These are phyloP conservation scores for Lenzites betulinus DNA, from an alignment of 768 basidiomycete genomes.

Conservation along the genomic window DNA sequence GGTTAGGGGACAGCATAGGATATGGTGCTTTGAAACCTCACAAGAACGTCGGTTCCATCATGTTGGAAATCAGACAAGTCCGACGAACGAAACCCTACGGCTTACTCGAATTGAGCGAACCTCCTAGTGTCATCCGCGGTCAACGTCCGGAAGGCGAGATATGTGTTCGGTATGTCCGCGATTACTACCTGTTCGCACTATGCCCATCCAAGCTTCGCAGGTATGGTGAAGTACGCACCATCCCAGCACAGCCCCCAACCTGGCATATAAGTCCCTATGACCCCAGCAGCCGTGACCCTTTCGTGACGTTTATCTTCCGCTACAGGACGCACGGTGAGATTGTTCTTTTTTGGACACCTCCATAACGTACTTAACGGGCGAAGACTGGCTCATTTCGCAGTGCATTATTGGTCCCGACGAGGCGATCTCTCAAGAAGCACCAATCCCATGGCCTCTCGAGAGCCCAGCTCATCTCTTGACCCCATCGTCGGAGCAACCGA, in stretches of 20 bases:
- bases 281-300: slow-evolving; percentile 41
- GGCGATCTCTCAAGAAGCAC: background rate
- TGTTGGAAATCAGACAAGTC: slow-evolving; percentile 47
- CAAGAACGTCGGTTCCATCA: slow-evolving; percentile 55
- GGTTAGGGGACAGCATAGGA: slow-evolving; percentile 4
- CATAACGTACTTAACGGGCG: slow-evolving; percentile 1
- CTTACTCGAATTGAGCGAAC: slow-evolving; percentile 45
- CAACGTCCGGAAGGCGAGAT: slow-evolving; percentile 46
- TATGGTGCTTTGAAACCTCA: slow-evolving; percentile 14
- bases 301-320: slow-evolving; percentile 67
- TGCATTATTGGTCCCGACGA: slow-evolving; percentile 24
- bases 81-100: slow-evolving; percentile 35
- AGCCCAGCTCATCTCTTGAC: background rate
- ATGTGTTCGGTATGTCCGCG: slow-evolving; percentile 48
- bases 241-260: slow-evolving; percentile 50
- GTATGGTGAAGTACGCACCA: slow-evolving; percentile 46
- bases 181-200: background rate
- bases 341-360: background rate
- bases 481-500: background rate
- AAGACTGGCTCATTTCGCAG: slow-evolving; percentile 27
- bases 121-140: slow-evolving; percentile 36
- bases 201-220: slow-evolving; percentile 34
- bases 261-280: slow-evolving; percentile 57
- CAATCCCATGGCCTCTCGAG: background rate
- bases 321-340: slow-evolving; percentile 56